Conservation (phyloP, 371 early-diverging fungal species). For the Parasitella parasitica region DNA sequence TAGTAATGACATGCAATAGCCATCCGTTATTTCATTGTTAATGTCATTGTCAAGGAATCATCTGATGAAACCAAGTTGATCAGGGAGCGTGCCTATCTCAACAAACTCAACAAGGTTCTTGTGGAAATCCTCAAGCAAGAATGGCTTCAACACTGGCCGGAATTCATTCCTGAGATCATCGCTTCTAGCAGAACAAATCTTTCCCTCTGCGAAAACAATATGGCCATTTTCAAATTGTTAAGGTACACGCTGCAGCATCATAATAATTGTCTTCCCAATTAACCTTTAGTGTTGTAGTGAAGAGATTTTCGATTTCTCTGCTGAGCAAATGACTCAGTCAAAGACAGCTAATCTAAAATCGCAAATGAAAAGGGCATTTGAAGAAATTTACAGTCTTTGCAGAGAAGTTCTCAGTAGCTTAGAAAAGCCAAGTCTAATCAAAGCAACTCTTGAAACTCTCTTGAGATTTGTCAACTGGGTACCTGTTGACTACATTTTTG, state of each 20-base stretch:
- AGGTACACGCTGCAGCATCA: too few species aligned
- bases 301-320: constrained; percentile 97
- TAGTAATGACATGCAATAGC: constrained; percentile 54
- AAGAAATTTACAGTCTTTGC: constrained; percentile 95
- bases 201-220: constrained; percentile 97
- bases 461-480: constrained; percentile 96
- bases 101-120: constrained; percentile 92
- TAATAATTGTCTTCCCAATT: too few species aligned
- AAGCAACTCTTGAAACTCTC: constrained; percentile 92
- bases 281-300: too few species aligned
- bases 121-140: constrained; percentile 99
- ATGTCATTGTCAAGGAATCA: constrained; percentile 85
- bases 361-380: constrained; percentile 95
- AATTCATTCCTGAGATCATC: constrained; percentile 98
- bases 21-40: constrained; percentile 93
- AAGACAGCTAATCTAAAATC: constrained; percentile 91
- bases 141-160: constrained; percentile 99
- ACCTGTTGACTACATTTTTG: constrained; percentile 95
- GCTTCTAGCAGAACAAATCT: constrained; percentile 89
- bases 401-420: constrained; percentile 94
- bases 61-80: constrained; percentile 75
- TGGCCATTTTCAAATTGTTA: constrained; percentile 95
- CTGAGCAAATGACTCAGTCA: constrained; percentile 96
- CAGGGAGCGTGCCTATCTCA: constrained; percentile 75
- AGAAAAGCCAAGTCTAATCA: constrained; percentile 82